Conservation (phyloP, 371 early-diverging fungal genomes). For the Mortierella sp. region DNA sequence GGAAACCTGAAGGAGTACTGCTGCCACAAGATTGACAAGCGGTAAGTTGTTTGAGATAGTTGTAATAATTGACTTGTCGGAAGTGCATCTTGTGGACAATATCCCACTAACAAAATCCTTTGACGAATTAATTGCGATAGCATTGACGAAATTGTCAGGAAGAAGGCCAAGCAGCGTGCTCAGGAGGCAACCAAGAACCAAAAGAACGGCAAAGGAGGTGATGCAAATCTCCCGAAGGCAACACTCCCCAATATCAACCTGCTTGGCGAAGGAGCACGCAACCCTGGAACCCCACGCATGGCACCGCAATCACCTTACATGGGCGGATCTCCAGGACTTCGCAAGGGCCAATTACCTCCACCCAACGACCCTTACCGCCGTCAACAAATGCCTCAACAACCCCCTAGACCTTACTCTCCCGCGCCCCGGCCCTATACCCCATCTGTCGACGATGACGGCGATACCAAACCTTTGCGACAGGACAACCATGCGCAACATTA, state of each 20-base stretch:
- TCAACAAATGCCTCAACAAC: conserved; percentile 37
- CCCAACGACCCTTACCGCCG: conserved; percentile 56
- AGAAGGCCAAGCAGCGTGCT: conserved; percentile 48
- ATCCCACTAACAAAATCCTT: neutral
- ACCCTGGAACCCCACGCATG: conserved; percentile 40
- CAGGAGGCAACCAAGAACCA: conserved; percentile 48
- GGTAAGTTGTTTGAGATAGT: conserved; percentile 58
- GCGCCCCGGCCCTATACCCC: conserved; percentile 52
- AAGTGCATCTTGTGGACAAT: neutral
- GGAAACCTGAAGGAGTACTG: conserved; percentile 95
- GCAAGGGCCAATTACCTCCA: conserved; percentile 32
- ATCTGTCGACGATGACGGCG: conserved; percentile 48
- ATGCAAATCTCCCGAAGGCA: conserved; percentile 38
- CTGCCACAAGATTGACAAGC: conserved; percentile 92
- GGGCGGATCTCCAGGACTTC: conserved; percentile 47
- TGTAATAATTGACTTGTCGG: neutral
- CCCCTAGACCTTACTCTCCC: conserved; percentile 51
- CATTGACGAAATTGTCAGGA: conserved; percentile 57
- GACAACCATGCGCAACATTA: conserved; percentile 56
- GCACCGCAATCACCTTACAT: conserved; percentile 35
- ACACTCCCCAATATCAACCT: conserved; percentile 50
- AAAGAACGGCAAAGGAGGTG: conserved; percentile 40
- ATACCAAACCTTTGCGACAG: conserved; percentile 47
- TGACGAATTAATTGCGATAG: conserved; percentile 13
- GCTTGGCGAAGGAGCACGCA: conserved; percentile 39